A percentile compares a stretch with the other conserved stretches of the same genome.
phyloP scores from a whole-genome alignment of 768 basidiomycete species.

The Xerocomellus chrysenteron region DNA sequence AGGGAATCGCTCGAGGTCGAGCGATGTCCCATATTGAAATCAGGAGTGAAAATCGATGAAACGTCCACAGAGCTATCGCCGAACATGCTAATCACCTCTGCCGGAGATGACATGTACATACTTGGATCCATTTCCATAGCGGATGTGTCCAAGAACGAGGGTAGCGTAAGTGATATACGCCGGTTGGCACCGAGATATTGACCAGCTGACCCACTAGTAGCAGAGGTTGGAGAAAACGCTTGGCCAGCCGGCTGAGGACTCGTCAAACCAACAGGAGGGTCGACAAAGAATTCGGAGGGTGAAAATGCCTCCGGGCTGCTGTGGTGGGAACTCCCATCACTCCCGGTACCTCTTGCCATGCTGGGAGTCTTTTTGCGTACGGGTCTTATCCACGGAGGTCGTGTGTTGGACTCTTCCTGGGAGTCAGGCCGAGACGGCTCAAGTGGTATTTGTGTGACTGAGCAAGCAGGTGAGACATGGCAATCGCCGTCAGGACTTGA shows the following conservation, averaged over 20 bases:
- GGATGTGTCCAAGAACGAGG: slow-evolving; percentile 30
- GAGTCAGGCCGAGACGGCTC: slow-evolving; percentile 62
- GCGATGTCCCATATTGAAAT: slow-evolving; percentile 30
- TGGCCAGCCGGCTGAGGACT: slow-evolving; percentile 25
- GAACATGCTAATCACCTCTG: slow-evolving; percentile 64
- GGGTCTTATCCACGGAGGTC: slow-evolving; percentile 88
- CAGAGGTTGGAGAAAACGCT: slow-evolving; percentile 23
- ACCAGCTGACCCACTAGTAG: slow-evolving; percentile 11
- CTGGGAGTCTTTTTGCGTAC: slow-evolving; percentile 72
- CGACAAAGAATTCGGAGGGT: slow-evolving; percentile 62
- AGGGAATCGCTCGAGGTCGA: slow-evolving; percentile 24
- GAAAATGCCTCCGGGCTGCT: slow-evolving; percentile 67
- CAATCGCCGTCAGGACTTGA: background rate
- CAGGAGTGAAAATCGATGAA: slow-evolving; percentile 32
- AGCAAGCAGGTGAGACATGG: slow-evolving; percentile 12
- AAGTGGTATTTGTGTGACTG: slow-evolving; percentile 84
- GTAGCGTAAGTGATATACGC: slow-evolving; percentile 22
- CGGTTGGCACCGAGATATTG: slow-evolving; percentile 27
- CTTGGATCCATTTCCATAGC: slow-evolving; percentile 49
- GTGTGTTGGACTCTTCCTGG: slow-evolving; percentile 43
- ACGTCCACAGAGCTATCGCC: slow-evolving; percentile 42
- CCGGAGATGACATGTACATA: slow-evolving; percentile 53
- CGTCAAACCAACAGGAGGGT: slow-evolving; percentile 32
- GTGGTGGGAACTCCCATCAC: slow-evolving; percentile 44
- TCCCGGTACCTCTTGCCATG: slow-evolving; percentile 44